phyloP scores from a whole-genome alignment of 2,329 filamentous ascomycete species.

The Tolypocladium ovalisporum region DNA sequence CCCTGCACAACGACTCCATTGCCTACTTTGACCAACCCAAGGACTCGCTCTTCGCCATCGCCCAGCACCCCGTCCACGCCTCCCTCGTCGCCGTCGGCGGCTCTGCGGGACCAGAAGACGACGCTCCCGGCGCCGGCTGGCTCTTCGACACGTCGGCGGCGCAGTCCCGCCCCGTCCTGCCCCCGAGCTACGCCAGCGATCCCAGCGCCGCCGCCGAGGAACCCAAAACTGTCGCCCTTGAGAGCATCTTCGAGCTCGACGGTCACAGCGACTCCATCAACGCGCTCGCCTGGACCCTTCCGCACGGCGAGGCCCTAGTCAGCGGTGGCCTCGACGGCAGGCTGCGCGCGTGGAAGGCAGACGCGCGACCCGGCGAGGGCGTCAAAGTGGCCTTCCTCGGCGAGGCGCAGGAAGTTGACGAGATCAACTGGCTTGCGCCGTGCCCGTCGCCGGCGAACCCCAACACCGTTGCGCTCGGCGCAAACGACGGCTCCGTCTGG shows the following conservation, averaged over 20 bases:
- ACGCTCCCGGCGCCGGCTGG: constrained; percentile 68
- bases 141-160: constrained; percentile 67
- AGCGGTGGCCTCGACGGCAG: constrained; percentile 82
- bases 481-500: constrained; percentile 88
- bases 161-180: constrained; percentile 56
- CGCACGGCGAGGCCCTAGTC: constrained; percentile 73
- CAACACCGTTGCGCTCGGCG: constrained; percentile 79
- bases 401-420: constrained; percentile 80
- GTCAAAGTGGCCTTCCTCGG: constrained; percentile 52
- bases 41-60: constrained; percentile 90
- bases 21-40: constrained; percentile 87
- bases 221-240: constrained; percentile 42
- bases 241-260: constrained; percentile 63
- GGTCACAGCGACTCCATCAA: constrained; percentile 91
- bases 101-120: constrained; percentile 46
- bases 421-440: constrained; percentile 80
- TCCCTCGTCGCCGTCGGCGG: constrained; percentile 81
- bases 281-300: constrained; percentile 72
- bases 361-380: constrained; percentile 33
- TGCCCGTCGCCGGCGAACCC: constrained; percentile 62
- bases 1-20: constrained; percentile 81
- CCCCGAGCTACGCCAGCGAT: constrained; percentile 61
- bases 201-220: constrained; percentile 40
- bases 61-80: constrained; percentile 74
- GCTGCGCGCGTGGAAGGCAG: constrained; percentile 56